Evolutionary conservation across 2,329 filamentous ascomycete species (phyloP), one percentile per base, ranked within the genome.

Genomic region (Parastagonospora avenae): DNA sequence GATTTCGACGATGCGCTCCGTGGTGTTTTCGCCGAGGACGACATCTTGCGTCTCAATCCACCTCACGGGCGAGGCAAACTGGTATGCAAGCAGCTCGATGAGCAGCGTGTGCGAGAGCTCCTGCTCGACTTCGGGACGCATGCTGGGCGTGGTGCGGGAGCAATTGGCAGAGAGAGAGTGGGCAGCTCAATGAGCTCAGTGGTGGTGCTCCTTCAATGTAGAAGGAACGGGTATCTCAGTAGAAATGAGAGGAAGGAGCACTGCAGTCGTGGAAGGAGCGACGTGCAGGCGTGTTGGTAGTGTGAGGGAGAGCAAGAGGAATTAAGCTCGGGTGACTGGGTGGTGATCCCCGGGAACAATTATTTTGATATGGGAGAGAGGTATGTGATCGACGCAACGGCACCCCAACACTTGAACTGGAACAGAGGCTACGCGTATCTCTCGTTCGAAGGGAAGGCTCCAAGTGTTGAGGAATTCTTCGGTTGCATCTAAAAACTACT

Each of bases 11-110:
- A 99, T 95, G 72, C 94, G 88, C 83, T 99, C 94, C 43, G 94
- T 95, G 45, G 87, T 89, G 80, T 96, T 94, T 77, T 97, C 92
- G 60, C 89, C 93, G 66, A 99, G 89, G 71, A 99, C 94, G 67
- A 99, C 94, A 93, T 99, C 94, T 80, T 99, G 94, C 48, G 94
- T 99, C 80, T 99, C 94, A 77, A 99, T 99, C 94, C 94, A 99
- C 87, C 94, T 88, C 67, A 99, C 94, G 43, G 94, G 94, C 47
- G 93, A 97, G 68, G 94, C 94, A 77, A 99, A 99, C 76, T 99
- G 94, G 79, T 97, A 99, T 81, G 94, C 94, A 66, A 99, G 87
- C 60, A 99, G 90, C 87, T 99, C 94, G 63, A 99, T 91, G 74
- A 99, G 90, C 78, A 99, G 86, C 64, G 93, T 97, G 79, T 99